Evolutionary conservation across 2,329 filamentous ascomycete genomes (phyloP), one percentile per base, ranked within the genome.

Genomic region (Xylariaceae sp.): DNA sequence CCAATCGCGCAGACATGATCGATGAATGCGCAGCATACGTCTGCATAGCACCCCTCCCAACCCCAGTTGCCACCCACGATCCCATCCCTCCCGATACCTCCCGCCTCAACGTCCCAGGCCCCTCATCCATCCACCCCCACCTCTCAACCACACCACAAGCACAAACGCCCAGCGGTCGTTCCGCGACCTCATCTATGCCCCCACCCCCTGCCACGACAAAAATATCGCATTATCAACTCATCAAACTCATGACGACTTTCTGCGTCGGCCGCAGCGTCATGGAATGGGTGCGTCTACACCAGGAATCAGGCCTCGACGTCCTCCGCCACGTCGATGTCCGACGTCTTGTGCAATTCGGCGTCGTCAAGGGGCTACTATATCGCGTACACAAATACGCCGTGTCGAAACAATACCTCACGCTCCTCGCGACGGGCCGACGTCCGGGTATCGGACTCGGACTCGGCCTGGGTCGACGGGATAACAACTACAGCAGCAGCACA

Each of bases 351-450:
- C 95, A 96, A 60, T 99, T 97, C 69, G 94, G 93, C 59, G 83
- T 97, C 60, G 96, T 97, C 73, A 97, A 97, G 75, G 92, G 93
- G 13, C 89, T 95, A 66, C 76, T 99, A 23, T 97, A 97, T 74
- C 85, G 94, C 39, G 88, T 97, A 47, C 91, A 97, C 76, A 95
- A 94, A 73, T 95, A 95, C 71, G 89, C 91, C 34, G 84, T 95
- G 1, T 86, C 82, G 3, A 85, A 84, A 68, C 82, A 84, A 71
- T 84, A 85, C 66, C 74, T 88, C 18, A 77, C 81, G 6, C 76
- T 77, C 2, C 70, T 86, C 57, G 84, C 82, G 1, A 80, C 81
- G 45, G 83, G 82, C 68, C 78, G 78, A 45, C 70, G 73, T 23
- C 74, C 77, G 8, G 0, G 59, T 51, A 10, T 69, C 65, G 59